A percentile compares a stretch with the other conserved stretches of the same genome.
phyloP scores from a whole-genome alignment of 139 green algal species.

The Zygnema circumcarinatum region DNA sequence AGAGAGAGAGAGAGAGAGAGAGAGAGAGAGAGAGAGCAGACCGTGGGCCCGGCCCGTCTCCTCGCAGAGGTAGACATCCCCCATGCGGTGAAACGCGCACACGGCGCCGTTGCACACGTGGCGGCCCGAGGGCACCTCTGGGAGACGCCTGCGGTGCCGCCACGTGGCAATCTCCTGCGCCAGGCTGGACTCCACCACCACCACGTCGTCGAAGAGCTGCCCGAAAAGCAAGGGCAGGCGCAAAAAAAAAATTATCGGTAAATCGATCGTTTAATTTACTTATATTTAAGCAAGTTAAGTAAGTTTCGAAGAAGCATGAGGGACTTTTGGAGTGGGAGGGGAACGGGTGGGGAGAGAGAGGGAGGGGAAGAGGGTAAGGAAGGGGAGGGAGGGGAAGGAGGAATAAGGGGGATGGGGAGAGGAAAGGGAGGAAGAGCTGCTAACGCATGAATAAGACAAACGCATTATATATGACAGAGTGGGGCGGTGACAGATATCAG shows the following conservation, averaged over 20 bases:
- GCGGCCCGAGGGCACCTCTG: not conserved
- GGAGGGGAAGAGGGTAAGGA: not conserved
- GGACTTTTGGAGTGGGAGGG: not conserved
- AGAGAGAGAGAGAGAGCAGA: not conserved
- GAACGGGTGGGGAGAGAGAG: not conserved
- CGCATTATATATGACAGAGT: too few species aligned
- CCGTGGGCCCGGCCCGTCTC: constrained; percentile 48
- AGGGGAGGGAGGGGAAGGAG: not conserved
- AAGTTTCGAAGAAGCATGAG: too few species aligned
- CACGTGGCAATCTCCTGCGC: constrained; percentile 49
- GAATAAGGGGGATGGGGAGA: not conserved
- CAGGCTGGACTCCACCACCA: constrained; percentile 35
- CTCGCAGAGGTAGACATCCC: constrained; percentile 58
- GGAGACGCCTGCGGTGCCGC: not conserved
- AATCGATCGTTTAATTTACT: not conserved
- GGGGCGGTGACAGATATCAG: too few species aligned
- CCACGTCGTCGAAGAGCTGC: constrained; percentile 41
- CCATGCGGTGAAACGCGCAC: constrained; percentile 52
- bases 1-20: constrained; percentile 14
- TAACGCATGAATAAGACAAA: too few species aligned
- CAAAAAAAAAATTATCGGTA: not conserved
- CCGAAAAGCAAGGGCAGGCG: not conserved
- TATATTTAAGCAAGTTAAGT: too few species aligned
- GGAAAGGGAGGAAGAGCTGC: not conserved
- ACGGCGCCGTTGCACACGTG: constrained; percentile 35